Base-by-base conservation (phyloP, 768 basidiomycete species). In the Trametes villosa region DNA sequence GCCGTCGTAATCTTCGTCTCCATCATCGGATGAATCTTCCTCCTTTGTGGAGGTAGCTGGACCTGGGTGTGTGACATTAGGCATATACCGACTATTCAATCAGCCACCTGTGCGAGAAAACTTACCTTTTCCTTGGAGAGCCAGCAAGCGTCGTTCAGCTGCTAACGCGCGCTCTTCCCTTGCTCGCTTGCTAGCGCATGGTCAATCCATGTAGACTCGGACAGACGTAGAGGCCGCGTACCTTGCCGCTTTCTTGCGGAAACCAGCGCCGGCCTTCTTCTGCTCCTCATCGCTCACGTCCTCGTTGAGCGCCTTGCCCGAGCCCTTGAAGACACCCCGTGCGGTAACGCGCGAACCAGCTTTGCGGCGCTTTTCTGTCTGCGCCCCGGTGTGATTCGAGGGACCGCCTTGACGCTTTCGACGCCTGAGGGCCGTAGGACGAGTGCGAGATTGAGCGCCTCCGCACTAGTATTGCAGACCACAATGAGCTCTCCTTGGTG, bases 111-210 rank as follows among this genome's bases (percentile, higher is more conserved):
- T n/a, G n/a, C n/a, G n/a, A n/a, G n/a, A 3, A 17, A 42, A 61
- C 69, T 58, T 57, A 76, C 76, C 65, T 66, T 68, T 68, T 30
- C 69, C 70, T 70, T 81, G 79, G 46, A 86, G 67, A 9, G 79
- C 77, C 49, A 72, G 73, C 13, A 90, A 52, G 33, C 92, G 81
- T 22, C 76, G 78, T 72, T 94, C 89, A 8, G 83, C 84, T n/a
- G 91, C 92, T 34, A 85, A 64, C 1, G 90, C 91, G 57, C 91
- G 81, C 69, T 91, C 89, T 65, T 91, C 91, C 59, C 91, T 77
- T 15, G 91, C 92, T 31, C 88, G 81, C 70, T 91, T 91, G 70
- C 92, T 94, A 68, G 11, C 18, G 22, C 22, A 12, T 26, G 26
- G 26, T 49, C 27, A 63, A 29, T 22, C 38, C 53, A 40, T n/a